Evolutionary conservation across 2,329 filamentous ascomycete species (phyloP).

Genomic region (Stromatinia cepivora): DNA sequence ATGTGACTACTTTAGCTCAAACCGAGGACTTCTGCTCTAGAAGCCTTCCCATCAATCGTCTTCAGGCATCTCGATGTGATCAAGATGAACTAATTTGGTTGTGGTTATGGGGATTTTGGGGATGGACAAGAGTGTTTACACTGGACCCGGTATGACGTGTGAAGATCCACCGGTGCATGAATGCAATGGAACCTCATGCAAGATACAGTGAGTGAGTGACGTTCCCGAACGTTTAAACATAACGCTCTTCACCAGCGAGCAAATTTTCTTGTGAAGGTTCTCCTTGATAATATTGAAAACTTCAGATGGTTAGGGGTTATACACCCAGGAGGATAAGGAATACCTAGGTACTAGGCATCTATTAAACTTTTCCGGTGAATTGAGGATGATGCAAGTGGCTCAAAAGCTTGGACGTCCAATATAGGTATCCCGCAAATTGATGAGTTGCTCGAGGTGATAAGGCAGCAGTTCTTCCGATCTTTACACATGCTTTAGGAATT

Average conservation of each 20-base stretch:
- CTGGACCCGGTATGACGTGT: constrained; percentile 20
- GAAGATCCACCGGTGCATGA: constrained; percentile 11
- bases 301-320: background rate
- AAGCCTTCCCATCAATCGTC: background rate
- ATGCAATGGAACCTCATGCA: constrained; percentile 11
- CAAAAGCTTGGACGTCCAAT: constrained; percentile 9
- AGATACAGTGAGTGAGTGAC: constrained; percentile 1
- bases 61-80: constrained; percentile 3
- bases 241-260: background rate
- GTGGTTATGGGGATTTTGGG: constrained; percentile 11
- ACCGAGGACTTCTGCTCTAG: background rate
- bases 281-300: background rate
- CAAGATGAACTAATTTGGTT: constrained; percentile 15
- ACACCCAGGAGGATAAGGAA: background rate
- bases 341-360: background rate
- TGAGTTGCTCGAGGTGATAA: constrained; percentile 4
- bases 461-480: constrained; percentile 15
- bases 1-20: background rate
- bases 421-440: constrained; percentile 12
- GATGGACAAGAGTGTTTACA: background rate
- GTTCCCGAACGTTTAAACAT: constrained; percentile 2
- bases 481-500: constrained; percentile 1
- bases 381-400: constrained; percentile 16
- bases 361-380: constrained; percentile 14
- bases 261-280: background rate